phyloP scores from a whole-genome alignment of 1,284 basidiomycete genomes.

The Trichosporon faecale region DNA sequence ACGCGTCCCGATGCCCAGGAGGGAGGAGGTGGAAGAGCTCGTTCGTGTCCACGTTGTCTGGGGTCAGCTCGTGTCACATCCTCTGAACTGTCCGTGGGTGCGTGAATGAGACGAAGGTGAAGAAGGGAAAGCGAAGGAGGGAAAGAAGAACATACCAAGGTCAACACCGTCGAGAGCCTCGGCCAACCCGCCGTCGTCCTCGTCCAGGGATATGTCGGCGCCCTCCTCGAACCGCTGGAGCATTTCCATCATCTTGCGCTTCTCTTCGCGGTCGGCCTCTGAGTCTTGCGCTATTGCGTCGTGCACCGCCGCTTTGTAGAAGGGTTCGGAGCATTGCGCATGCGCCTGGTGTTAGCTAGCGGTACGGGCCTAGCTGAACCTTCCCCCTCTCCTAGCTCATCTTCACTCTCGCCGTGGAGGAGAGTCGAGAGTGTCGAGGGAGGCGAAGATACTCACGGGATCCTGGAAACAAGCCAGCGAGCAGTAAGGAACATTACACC shows the following conservation, averaged over 20 bases:
- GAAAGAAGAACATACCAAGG: constrained; percentile 37
- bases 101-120: no score
- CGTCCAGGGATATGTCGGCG: constrained; percentile 33
- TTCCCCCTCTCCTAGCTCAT: no score
- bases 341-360: constrained; percentile 34
- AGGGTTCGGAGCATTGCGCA: constrained; percentile 51
- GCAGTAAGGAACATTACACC: constrained; percentile 52
- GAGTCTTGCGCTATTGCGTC: constrained; percentile 41
- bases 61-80: no score
- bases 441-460: constrained; percentile 28
- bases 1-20: constrained; percentile 41
- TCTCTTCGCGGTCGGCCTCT: constrained; percentile 39
- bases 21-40: constrained; percentile 47
- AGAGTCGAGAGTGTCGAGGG: no score
- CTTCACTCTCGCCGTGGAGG: no score
- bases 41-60: constrained; percentile 49
- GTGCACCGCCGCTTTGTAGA: constrained; percentile 46
- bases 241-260: constrained; percentile 50
- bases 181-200: constrained; percentile 34
- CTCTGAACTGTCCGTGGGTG: no score
- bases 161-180: constrained; percentile 39
- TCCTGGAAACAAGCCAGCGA: constrained; percentile 48
- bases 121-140: no score
- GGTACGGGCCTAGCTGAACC: not conserved
- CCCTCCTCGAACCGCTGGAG: constrained; percentile 46